Base-by-base conservation (phyloP, 495 filamentous ascomycete genomes). In the Terfezia boudieri region DNA sequence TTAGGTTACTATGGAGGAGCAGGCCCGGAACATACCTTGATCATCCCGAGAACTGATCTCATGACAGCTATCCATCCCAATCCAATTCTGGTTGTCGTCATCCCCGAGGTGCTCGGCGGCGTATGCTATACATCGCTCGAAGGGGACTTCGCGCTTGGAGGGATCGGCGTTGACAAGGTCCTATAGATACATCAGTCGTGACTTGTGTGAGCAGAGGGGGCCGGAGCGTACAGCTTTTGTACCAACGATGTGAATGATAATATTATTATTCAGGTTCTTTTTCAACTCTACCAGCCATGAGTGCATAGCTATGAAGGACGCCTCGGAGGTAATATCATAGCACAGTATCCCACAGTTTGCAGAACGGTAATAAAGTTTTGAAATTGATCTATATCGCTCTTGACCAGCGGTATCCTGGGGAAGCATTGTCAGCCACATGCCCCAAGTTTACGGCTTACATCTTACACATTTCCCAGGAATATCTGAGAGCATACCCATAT, bases 41-140 rank as follows among this genome's bases (percentile, higher is more conserved):
- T 90, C 90, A 64, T 84, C 84, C 71, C 87, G 84, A 22, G 89
- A 88, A 61, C 80, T 86, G 60, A 98, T 89, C 70, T 98, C 89
- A 68, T 96, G 89, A 62, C 89, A 95, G 58, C 84, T 89, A 63
- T 94, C 88, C 87, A 87, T 94, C 10, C 86, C 86, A 8, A 84
- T 80, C 55, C 56, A 61, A 54, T 64, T 58, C 54, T 67, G 32
- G 58, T 59, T 37, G 58, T 63, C 58, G 58, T 60, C 55, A 53
- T 58, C 58, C 50, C 57, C 60, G 23, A 94, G 74, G 58, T 94
- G 81, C 61, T 95, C 89, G 0, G 86, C 86, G 17, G 94, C 86
- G 65, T 94, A 98, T 9, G 83, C 84, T 61, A 95, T 92, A 59
- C 87, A 94, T 38, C 82, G 73, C 67, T 98, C 89, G 64, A 95